A percentile compares a stretch with the other conserved stretches of the same genome.
Conservation (phyloP, 164 flowering plant species). For the Magnolia changhungtana region DNA sequence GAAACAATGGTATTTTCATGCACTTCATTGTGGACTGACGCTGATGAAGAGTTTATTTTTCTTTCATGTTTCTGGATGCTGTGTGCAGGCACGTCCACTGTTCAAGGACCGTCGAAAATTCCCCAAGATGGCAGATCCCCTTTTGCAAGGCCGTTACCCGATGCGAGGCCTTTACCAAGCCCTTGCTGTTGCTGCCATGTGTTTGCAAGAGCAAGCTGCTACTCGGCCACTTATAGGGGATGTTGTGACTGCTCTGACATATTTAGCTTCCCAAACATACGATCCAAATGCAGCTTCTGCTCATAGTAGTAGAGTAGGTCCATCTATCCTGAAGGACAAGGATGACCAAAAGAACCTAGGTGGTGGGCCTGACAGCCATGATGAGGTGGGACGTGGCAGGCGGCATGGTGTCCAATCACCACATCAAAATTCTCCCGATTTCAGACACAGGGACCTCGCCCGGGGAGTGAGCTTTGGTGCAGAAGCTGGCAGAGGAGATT, state of each 20-base stretch:
- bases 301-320: conserved; percentile 42
- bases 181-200: conserved; percentile 91
- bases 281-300: conserved; percentile 56
- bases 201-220: conserved; percentile 88
- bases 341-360: conserved; percentile 42
- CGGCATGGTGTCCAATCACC: conserved; percentile 54
- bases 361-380: conserved; percentile 47
- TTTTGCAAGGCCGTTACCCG: conserved; percentile 78
- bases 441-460: not conserved
- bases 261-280: conserved; percentile 72
- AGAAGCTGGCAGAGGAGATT: conserved; percentile 43
- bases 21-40: too few species aligned
- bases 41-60: not conserved
- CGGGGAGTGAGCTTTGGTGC: conserved; percentile 6
- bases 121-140: conserved; percentile 84
- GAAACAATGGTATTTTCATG: too few species aligned
- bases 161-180: conserved; percentile 89
- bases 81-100: conserved; percentile 74
- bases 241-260: conserved; percentile 83
- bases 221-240: conserved; percentile 87
- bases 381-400: conserved; percentile 34
- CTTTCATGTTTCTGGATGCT: not conserved
- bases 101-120: conserved; percentile 84
- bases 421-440: conserved; percentile 31
- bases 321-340: conserved; percentile 49